Conservation (phyloP, 768 basidiomycete species). For the Mycena belliarum region DNA sequence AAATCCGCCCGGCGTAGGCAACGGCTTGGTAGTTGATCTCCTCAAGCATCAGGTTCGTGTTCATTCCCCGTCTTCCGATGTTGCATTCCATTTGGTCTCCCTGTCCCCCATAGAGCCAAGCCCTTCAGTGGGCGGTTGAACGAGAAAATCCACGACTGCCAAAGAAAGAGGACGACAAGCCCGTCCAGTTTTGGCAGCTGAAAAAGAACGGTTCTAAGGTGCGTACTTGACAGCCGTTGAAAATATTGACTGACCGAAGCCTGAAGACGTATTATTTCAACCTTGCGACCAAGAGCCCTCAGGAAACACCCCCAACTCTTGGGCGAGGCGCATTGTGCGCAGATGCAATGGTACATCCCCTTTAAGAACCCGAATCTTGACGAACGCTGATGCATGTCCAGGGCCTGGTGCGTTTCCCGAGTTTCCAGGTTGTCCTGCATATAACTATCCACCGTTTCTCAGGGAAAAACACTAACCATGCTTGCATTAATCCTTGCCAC, state of each 20-base stretch:
- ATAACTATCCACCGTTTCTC: background rate
- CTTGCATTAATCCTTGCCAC: conserved; percentile 80
- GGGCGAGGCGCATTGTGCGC: conserved; percentile 87
- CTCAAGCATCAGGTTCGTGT: conserved; percentile 75
- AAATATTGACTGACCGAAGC: background rate
- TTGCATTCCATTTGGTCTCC: conserved; percentile 3
- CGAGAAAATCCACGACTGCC: conserved; percentile 80
- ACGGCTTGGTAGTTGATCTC: conserved; percentile 70
- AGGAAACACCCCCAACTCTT: conserved; percentile 59
- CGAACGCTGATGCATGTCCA: conserved; percentile 19
- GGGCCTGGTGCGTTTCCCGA: conserved; percentile 42
- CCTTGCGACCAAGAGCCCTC: conserved; percentile 80
- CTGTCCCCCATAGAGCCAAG: conserved; percentile 84
- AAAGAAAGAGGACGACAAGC: conserved; percentile 59
- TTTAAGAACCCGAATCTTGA: background rate
- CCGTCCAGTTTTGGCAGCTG: conserved; percentile 90
- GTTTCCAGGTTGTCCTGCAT: background rate
- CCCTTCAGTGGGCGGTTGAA: conserved; percentile 81
- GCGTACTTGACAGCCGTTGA: conserved; percentile 10
- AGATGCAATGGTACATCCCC: conserved; percentile 74
- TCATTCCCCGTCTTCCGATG: background rate
- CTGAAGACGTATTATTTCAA: conserved; percentile 68
- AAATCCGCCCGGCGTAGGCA: conserved; percentile 68
- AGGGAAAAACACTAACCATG: conserved; percentile 93
- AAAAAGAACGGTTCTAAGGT: conserved; percentile 59